Conservation (phyloP, 2,329 filamentous ascomycete species). For the Scleromitrula shiraiana region DNA sequence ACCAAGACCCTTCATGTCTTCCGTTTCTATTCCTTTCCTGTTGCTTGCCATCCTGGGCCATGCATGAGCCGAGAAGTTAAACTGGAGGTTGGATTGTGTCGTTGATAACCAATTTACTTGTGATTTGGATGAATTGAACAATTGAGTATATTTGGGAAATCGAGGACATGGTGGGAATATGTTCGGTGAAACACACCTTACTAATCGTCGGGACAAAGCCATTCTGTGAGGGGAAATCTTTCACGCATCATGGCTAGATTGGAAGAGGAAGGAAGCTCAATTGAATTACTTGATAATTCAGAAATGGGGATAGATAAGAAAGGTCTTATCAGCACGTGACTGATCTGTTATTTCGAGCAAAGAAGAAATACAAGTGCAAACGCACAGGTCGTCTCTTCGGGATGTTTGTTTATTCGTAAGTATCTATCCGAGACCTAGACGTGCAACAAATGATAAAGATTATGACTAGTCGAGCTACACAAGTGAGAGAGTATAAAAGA, state of each 20-base stretch:
- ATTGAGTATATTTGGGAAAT: background rate
- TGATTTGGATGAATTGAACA: background rate
- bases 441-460: slow-evolving; percentile 6
- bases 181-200: too few species aligned
- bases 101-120: background rate
- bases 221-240: too few species aligned
- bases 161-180: too few species aligned
- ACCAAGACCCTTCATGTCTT: slow-evolving; percentile 12
- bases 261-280: too few species aligned
- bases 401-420: background rate
- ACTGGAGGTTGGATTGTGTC: too few species aligned
- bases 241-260: too few species aligned
- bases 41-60: background rate
- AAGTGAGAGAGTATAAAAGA: background rate
- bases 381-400: background rate
- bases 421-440: slow-evolving; percentile 9
- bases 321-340: background rate
- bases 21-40: background rate
- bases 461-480: background rate
- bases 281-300: background rate
- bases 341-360: background rate
- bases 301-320: slow-evolving; percentile 1
- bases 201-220: background rate
- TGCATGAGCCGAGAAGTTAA: too few species aligned
- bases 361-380: background rate